Percentiles rank a stretch among this genome's conserved stretches.
Evolutionary conservation across 108 stramenopile genomes (phyloP).

Genomic region (Conticribra guillardii): DNA sequence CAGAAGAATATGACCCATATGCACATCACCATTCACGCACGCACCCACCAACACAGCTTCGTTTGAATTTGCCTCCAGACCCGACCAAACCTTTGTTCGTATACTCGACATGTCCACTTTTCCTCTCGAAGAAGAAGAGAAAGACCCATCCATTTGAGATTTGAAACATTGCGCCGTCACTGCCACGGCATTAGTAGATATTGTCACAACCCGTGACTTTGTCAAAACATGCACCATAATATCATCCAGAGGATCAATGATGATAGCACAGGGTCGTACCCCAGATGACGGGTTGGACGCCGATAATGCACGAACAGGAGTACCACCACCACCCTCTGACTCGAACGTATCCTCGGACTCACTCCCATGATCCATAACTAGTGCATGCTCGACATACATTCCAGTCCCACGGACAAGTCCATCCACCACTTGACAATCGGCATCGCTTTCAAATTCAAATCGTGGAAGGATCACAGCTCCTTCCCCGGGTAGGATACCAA

Average conservation of each 20-base stretch:
- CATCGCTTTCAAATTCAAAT: slow-evolving; percentile 62
- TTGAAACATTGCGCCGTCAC: slow-evolving; percentile 40
- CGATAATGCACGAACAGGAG: background rate
- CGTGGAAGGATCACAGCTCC: slow-evolving; percentile 58
- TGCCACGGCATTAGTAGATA: slow-evolving; percentile 64
- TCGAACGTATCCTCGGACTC: slow-evolving; percentile 5
- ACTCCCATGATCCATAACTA: slow-evolving; percentile 38
- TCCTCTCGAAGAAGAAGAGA: background rate
- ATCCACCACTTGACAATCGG: slow-evolving; percentile 61
- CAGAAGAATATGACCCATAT: slow-evolving; percentile 77
- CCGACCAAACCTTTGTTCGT: slow-evolving; percentile 68
- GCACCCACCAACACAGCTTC: slow-evolving; percentile 53
- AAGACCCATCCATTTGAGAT: slow-evolving; percentile 14
- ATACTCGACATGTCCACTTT: slow-evolving; percentile 12
- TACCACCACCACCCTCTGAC: background rate
- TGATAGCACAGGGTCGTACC: slow-evolving; percentile 30
- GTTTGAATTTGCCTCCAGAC: slow-evolving; percentile 52
- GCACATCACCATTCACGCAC: slow-evolving; percentile 64
- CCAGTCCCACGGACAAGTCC: slow-evolving; percentile 52
- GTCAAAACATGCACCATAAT: slow-evolving; percentile 68
- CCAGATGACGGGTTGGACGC: background rate
- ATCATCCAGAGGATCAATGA: slow-evolving; percentile 73
- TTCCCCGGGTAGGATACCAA: slow-evolving; percentile 62
- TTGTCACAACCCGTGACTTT: slow-evolving; percentile 46
- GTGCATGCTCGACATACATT: slow-evolving; percentile 52